These are phyloP conservation scores for Pharus latifolius DNA, from an alignment of 176 grass and related monocot species.

Conservation along the genomic window DNA sequence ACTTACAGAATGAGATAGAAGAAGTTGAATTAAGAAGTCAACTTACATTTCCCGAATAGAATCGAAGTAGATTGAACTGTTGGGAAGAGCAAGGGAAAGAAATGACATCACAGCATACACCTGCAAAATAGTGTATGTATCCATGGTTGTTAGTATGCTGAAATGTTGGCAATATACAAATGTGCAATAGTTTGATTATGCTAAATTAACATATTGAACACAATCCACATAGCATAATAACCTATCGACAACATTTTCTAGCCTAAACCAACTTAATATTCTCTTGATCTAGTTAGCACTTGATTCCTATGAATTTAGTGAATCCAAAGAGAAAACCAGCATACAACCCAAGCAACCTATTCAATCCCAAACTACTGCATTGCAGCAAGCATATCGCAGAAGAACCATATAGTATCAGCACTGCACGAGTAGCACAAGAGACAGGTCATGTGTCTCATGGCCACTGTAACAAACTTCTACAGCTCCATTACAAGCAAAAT, in stretches of 20 bases:
- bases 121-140: slow-evolving; percentile 22
- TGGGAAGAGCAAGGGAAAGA: slow-evolving; percentile 53
- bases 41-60: slow-evolving; percentile 85
- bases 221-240: background rate
- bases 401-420: background rate
- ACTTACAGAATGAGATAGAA: background rate
- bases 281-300: background rate
- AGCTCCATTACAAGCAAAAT: background rate
- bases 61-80: slow-evolving; percentile 64
- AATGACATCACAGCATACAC: slow-evolving; percentile 94
- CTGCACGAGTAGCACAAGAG: background rate
- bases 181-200: background rate
- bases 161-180: background rate
- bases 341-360: background rate
- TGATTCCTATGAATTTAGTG: background rate
- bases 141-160: background rate
- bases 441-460: background rate
- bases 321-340: background rate
- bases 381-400: background rate
- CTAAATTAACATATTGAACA: background rate
- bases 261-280: background rate
- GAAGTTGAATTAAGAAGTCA: background rate
- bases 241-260: background rate
- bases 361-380: background rate
- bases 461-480: background rate